Evolutionary conservation across 306 rosid species (phyloP), one percentile per base, ranked within the genome.

Genomic region (Casuarina glauca): DNA sequence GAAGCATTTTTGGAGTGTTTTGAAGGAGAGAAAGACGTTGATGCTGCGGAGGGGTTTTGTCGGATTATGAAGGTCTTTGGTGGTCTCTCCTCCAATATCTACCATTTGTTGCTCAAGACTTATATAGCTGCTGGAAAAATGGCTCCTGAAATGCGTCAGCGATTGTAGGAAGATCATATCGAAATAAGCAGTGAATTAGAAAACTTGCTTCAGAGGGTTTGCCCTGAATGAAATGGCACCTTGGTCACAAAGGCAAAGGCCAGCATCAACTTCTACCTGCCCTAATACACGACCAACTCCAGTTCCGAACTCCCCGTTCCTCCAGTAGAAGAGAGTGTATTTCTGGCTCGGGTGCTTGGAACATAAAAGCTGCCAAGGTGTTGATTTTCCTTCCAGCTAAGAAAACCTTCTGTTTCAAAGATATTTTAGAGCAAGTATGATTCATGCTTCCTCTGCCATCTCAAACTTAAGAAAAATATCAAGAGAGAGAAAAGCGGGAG

Each of bases 1-100:
- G 63, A 63, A 70, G 88, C 90, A 45, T 88, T 95, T 81, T 77
- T 93, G 0, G 85, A 81, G 81, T 91, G 85, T 85, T 93, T 88
- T 78, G 89, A 85, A 81, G 83, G 88, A 69, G 80, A 81, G 83
- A 93, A 84, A 41, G 88, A 86, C 64, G 86, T 88, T 62, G 85
- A 85, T 57, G 84, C 83, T 11, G 90, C 91, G 13, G 94, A 88
- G 62, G 83, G 86, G 70, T 86, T 95, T 60, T 54, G 81, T 70
- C 83, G 81, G 83, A 85, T 91, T 91, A 66, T 93, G 66, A 87
- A 87, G 85, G 82, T 70, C 72, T 77, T 75, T 69, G 79, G 82
- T 42, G 50, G 90, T 80, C 89, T 84, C 15, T 55, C 58, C 66
- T 76, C 84, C 16, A 72, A 75, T 7, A 76, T 72, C 54, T 86